phyloP scores from a whole-genome alignment of 768 basidiomycete genomes.

The Ramaria rubella region DNA sequence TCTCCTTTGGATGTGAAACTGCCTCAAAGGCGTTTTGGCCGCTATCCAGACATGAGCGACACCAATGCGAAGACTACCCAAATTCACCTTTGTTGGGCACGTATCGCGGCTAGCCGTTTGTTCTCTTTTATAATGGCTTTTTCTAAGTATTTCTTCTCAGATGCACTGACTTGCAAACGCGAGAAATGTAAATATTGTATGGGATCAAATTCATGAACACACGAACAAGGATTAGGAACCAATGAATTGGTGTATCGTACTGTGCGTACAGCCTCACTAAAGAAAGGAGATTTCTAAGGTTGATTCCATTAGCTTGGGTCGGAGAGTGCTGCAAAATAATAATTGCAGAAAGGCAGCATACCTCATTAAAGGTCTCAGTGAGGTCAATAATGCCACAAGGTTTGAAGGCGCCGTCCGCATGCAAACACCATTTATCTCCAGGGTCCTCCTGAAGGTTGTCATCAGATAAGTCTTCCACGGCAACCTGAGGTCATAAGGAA shows the following conservation, averaged over 20 bases:
- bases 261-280: constrained; percentile 46
- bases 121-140: constrained; percentile 62
- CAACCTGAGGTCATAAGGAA: constrained; percentile 27
- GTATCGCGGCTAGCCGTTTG: constrained; percentile 47
- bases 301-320: neutral
- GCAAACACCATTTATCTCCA: constrained; percentile 26
- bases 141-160: constrained; percentile 53
- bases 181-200: neutral
- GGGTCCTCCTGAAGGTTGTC: constrained; percentile 27
- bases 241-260: constrained; percentile 47
- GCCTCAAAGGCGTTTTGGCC: constrained; percentile 29
- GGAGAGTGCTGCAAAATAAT: constrained; percentile 3
- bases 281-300: constrained; percentile 58
- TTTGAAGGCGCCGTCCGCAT: constrained; percentile 31
- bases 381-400: constrained; percentile 36
- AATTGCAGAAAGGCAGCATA: constrained; percentile 30
- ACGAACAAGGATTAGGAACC: constrained; percentile 52
- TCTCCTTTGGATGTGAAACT: constrained; percentile 16
- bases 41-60: constrained; percentile 18
- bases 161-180: constrained; percentile 44
- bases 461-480: constrained; percentile 29
- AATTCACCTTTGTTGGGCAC: constrained; percentile 41
- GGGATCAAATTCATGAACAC: neutral
- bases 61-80: neutral
- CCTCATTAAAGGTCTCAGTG: constrained; percentile 43